Evolutionary conservation across 2,329 filamentous ascomycete species (phyloP).

Genomic region (Hymenoscyphus infarciens): DNA sequence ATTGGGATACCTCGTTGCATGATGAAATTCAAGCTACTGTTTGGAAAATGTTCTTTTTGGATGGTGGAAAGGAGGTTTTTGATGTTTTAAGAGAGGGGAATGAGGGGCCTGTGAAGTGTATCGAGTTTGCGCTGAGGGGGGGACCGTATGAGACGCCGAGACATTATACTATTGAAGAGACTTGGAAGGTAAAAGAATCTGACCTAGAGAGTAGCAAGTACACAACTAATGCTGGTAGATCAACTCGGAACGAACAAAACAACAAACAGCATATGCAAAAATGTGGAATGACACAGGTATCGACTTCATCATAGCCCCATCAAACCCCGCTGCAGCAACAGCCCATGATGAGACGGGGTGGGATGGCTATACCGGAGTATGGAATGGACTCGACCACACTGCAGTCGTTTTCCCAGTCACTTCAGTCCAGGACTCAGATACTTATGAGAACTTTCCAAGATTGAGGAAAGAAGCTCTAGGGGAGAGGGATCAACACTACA

Average conservation of each 20-base stretch:
- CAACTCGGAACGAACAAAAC: not conserved
- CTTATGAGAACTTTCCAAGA: not conserved
- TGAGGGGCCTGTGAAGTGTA: constrained; percentile 47
- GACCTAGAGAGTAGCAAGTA: not conserved
- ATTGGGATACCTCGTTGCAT: constrained; percentile 43
- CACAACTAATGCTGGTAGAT: not conserved
- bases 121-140: constrained; percentile 53
- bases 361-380: constrained; percentile 56
- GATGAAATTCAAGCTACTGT: not conserved
- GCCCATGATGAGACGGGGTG: constrained; percentile 35
- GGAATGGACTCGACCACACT: constrained; percentile 59
- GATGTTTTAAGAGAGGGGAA: constrained; percentile 11
- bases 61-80: constrained; percentile 19
- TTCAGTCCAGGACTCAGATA: not conserved
- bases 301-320: not conserved
- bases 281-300: not conserved
- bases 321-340: not conserved
- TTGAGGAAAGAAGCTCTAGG: not conserved
- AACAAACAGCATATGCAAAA: not conserved
- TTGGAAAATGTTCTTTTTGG: constrained; percentile 13
- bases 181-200: not conserved
- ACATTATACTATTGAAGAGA: constrained; percentile 2
- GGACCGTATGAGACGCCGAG: constrained; percentile 36
- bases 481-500: not conserved
- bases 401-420: constrained; percentile 50